Conservation (phyloP, 805 yeast species). For the Monosporozyma unispora region DNA sequence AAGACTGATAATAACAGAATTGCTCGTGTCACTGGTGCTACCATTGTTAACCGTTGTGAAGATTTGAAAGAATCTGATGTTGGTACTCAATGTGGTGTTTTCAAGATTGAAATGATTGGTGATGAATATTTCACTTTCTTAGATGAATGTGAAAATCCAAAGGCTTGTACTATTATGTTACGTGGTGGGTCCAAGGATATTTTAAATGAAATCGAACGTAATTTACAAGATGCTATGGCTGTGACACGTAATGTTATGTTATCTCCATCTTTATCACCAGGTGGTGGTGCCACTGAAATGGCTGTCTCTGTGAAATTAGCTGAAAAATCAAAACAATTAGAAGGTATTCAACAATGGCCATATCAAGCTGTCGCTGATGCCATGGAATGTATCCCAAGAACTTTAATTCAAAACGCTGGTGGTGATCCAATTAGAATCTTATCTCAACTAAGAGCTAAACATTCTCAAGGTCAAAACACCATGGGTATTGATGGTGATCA, state of each 20-base stretch:
- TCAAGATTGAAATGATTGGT: conserved; percentile 90
- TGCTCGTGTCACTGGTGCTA: conserved; percentile 95
- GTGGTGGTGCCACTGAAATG: conserved; percentile 99
- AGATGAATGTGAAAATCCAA: conserved; percentile 72
- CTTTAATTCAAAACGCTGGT: conserved; percentile 95
- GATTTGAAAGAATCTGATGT: conserved; percentile 86
- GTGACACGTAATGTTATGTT: conserved; percentile 91
- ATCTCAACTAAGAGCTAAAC: conserved; percentile 90
- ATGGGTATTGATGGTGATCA: conserved; percentile 92
- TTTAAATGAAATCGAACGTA: conserved; percentile 90
- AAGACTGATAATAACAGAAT: conserved; percentile 95
- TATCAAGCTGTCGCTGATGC: conserved; percentile 98
- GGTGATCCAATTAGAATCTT: conserved; percentile 88
- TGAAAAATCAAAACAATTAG: conserved; percentile 84
- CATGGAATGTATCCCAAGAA: conserved; percentile 95
- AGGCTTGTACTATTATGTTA: conserved; percentile 85
- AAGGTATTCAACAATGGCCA: conserved; percentile 97
- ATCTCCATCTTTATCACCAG: conserved; percentile 92
- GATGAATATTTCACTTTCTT: conserved; percentile 92
- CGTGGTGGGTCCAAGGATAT: conserved; percentile 98
- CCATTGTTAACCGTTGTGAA: conserved; percentile 90
- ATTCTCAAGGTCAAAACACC: conserved; percentile 79
- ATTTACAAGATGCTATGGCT: conserved; percentile 96
- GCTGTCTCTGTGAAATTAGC: conserved; percentile 84
- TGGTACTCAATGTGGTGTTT: conserved; percentile 82